A percentile compares a stretch with the other conserved stretches of the same genome.
Evolutionary conservation across 768 basidiomycete species (phyloP).

Genomic region (Tricholoma sp.): DNA sequence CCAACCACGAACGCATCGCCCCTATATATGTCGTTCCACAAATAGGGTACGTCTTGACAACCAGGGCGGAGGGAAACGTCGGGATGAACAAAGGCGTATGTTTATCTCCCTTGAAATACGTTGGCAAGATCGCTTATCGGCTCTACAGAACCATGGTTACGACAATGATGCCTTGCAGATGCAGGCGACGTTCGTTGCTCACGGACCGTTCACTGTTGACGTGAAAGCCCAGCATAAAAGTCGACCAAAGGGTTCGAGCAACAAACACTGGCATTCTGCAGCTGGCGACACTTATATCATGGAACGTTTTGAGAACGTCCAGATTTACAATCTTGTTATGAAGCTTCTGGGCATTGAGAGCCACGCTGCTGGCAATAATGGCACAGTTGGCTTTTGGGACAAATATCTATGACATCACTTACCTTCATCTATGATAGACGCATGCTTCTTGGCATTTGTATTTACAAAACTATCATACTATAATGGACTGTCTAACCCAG

Average conservation of each 20-base stretch:
- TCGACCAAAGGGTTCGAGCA: conserved; percentile 8
- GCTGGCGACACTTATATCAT: conserved; percentile 65
- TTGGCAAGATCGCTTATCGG: background rate
- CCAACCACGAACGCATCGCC: conserved; percentile 70
- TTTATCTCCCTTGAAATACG: conserved; percentile 7
- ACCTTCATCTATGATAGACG: background rate
- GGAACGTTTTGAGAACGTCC: conserved; percentile 79
- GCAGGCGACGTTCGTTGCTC: conserved; percentile 89
- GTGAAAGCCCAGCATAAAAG: conserved; percentile 52
- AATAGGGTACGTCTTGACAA: conserved; percentile 77
- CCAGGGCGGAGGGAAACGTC: conserved; percentile 49
- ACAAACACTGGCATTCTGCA: conserved; percentile 64
- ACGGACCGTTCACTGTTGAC: conserved; percentile 78
- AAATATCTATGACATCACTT: conserved; percentile 41
- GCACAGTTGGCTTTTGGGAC: conserved; percentile 82
- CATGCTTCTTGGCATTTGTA: background rate
- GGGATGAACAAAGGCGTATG: conserved; percentile 74
- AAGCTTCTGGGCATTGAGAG: conserved; percentile 63
- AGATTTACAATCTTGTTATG: conserved; percentile 79
- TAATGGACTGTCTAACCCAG: background rate
- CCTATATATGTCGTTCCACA: conserved; percentile 82
- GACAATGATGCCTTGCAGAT: conserved; percentile 74
- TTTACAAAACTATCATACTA: background rate
- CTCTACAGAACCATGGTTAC: conserved; percentile 77
- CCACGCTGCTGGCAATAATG: conserved; percentile 61